A percentile compares a stretch with the other conserved stretches of the same genome.
phyloP scores from a whole-genome alignment of 179 eudicot genomes.

The Pouteria campechiana region DNA sequence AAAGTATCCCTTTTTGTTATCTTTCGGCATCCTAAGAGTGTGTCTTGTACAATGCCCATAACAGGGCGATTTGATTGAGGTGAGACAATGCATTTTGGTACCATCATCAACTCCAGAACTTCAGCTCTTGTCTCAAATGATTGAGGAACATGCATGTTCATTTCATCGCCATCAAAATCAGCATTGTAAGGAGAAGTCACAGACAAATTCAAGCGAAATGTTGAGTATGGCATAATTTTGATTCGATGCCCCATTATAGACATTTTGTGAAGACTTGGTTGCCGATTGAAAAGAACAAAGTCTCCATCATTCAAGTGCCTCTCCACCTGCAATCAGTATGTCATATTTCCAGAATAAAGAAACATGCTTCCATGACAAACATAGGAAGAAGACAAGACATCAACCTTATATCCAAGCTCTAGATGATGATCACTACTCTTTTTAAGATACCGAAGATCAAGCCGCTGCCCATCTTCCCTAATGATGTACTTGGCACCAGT shows the following conservation, averaged over 20 bases:
- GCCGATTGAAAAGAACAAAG: conserved; percentile 93
- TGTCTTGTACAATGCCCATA: conserved; percentile 99
- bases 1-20: conserved; percentile 96
- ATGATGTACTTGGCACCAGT: conserved; percentile 98
- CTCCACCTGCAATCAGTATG: conserved; percentile 56
- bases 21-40: conserved; percentile 96
- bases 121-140: conserved; percentile 99
- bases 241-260: conserved; percentile 99
- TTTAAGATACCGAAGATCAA: conserved; percentile 94
- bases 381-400: background rate
- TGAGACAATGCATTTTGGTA: conserved; percentile 98
- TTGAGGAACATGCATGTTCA: conserved; percentile 99
- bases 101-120: conserved; percentile 98
- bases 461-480: conserved; percentile 98
- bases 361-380: too few species aligned
- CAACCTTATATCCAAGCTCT: conserved; percentile 92
- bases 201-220: conserved; percentile 86
- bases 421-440: conserved; percentile 98
- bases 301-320: conserved; percentile 94
- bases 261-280: conserved; percentile 99
- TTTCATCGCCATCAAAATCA: conserved; percentile 99
- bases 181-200: conserved; percentile 99
- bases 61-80: conserved; percentile 97
- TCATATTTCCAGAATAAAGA: conserved; percentile 2
- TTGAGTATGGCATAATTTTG: conserved; percentile 98